Evolutionary conservation across 2,329 filamentous ascomycete species (phyloP).

Genomic region (Zarea fungicola): DNA sequence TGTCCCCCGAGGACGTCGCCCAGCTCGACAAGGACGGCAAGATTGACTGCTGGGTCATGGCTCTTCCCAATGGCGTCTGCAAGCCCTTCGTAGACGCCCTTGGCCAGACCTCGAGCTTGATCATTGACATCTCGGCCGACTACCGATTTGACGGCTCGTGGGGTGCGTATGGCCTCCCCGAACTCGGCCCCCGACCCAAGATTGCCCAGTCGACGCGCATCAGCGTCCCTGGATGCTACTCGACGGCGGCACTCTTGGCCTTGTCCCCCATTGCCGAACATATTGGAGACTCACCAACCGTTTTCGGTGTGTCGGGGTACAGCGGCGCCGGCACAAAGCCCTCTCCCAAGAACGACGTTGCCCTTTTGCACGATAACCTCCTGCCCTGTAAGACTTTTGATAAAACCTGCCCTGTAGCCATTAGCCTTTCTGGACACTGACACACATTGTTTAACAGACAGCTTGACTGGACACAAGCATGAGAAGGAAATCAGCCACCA

Average conservation of each 20-base stretch:
- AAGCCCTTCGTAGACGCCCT: conserved; percentile 90
- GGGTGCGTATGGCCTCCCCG: conserved; percentile 89
- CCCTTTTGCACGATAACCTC: conserved; percentile 77
- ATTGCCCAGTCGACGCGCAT: conserved; percentile 79
- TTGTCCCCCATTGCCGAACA: conserved; percentile 75
- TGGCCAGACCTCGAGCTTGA: conserved; percentile 62
- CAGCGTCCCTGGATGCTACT: conserved; percentile 91
- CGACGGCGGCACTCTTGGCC: conserved; percentile 85
- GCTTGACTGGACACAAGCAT: conserved; percentile 79
- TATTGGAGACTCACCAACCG: conserved; percentile 70
- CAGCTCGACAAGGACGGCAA: conserved; percentile 78
- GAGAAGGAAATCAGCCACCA: conserved; percentile 84
- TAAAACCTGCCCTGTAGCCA: no score
- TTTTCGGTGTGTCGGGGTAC: conserved; percentile 92
- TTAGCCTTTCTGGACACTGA: neutral
- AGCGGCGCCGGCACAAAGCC: conserved; percentile 94
- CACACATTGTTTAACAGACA: conserved; percentile 1
- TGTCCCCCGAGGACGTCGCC: conserved; percentile 79
- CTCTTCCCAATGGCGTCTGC: conserved; percentile 90
- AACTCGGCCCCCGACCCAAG: conserved; percentile 70
- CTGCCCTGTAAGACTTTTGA: conserved; percentile 59
- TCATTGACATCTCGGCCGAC: conserved; percentile 94
- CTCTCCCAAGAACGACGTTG: conserved; percentile 86
- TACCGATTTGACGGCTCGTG: conserved; percentile 82
- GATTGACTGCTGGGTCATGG: conserved; percentile 97